These are phyloP conservation scores for Moelleriella libera DNA, from an alignment of 2,329 filamentous ascomycete species.

Conservation along the genomic window DNA sequence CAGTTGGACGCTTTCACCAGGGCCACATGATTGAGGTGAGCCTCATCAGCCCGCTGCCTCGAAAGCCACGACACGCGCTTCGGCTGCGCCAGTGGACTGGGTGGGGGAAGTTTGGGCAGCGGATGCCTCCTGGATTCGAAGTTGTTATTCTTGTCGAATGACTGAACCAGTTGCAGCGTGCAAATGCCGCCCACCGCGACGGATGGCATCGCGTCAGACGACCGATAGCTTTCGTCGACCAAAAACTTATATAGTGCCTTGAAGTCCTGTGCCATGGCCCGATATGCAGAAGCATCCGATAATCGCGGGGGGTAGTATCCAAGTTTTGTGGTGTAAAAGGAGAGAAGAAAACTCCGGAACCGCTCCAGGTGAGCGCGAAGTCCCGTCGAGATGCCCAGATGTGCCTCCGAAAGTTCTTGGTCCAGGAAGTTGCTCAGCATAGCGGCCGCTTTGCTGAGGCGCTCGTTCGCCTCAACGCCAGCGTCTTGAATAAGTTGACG, in stretches of 20 bases:
- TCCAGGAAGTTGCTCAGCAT: slow-evolving; percentile 56
- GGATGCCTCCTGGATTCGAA: slow-evolving; percentile 49
- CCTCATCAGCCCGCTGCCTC: slow-evolving; percentile 31
- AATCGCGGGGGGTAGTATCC: slow-evolving; percentile 57
- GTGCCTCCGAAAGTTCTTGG: slow-evolving; percentile 51
- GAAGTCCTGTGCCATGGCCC: slow-evolving; percentile 55
- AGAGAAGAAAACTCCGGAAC: slow-evolving; percentile 55
- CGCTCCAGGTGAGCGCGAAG: slow-evolving; percentile 55
- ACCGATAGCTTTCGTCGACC: slow-evolving; percentile 44
- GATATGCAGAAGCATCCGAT: slow-evolving; percentile 32
- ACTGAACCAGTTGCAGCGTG: slow-evolving; percentile 50
- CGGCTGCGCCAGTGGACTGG: slow-evolving; percentile 12
- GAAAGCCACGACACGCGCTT: slow-evolving; percentile 28
- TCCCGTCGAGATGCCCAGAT: slow-evolving; percentile 48
- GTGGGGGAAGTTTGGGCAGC: slow-evolving; percentile 50
- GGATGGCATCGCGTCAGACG: slow-evolving; percentile 32
- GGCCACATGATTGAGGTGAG: slow-evolving; percentile 36
- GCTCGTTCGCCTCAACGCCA: slow-evolving; percentile 49
- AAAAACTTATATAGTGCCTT: slow-evolving; percentile 56
- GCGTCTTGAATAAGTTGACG: slow-evolving; percentile 51
- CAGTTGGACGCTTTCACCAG: slow-evolving; percentile 36
- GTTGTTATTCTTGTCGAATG: slow-evolving; percentile 49
- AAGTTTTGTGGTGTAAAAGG: slow-evolving; percentile 51
- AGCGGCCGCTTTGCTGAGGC: slow-evolving; percentile 40
- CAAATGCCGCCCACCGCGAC: slow-evolving; percentile 54